A percentile compares a stretch with the other conserved stretches of the same genome.
These are phyloP conservation scores for Morella rubra DNA, from an alignment of 306 rosid species.

Conservation along the genomic window DNA sequence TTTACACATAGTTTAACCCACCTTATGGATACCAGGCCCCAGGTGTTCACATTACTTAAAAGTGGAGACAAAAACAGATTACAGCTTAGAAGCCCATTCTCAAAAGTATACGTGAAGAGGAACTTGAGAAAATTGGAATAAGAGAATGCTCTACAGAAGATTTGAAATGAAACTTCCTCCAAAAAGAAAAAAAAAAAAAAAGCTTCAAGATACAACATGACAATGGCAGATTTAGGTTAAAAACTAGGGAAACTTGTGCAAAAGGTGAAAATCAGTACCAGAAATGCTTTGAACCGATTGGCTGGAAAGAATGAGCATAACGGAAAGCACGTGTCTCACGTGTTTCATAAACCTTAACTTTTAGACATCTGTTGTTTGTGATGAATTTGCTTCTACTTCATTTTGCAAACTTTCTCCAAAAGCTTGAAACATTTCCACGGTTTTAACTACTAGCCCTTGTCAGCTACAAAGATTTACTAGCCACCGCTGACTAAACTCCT, in stretches of 20 bases:
- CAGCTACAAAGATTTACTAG: not conserved
- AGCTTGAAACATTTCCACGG: not conserved
- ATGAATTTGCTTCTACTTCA: not conserved
- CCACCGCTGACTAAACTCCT: not conserved
- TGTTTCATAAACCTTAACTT: not conserved
- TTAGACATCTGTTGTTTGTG: not conserved
- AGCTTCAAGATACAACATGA: not conserved
- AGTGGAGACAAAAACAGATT: not conserved
- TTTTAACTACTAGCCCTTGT: not conserved
- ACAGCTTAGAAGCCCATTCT: not conserved
- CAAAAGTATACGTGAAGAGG: not conserved
- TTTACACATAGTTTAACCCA: too few species aligned
- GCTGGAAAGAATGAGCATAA: not conserved
- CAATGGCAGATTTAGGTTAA: not conserved
- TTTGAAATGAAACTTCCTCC: not conserved
- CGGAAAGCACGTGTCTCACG: not conserved
- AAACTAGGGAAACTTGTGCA: constrained; percentile 1
- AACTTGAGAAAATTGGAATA: not conserved
- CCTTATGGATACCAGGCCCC: too few species aligned
- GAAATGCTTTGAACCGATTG: constrained; percentile 1
- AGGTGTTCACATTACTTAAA: not conserved
- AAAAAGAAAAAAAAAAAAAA: not conserved
- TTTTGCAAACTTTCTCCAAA: not conserved
- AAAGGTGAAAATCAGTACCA: not conserved
- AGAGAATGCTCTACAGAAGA: not conserved